Conservation (phyloP, 495 filamentous ascomycete species). For the Astrocystis sublimbata region DNA sequence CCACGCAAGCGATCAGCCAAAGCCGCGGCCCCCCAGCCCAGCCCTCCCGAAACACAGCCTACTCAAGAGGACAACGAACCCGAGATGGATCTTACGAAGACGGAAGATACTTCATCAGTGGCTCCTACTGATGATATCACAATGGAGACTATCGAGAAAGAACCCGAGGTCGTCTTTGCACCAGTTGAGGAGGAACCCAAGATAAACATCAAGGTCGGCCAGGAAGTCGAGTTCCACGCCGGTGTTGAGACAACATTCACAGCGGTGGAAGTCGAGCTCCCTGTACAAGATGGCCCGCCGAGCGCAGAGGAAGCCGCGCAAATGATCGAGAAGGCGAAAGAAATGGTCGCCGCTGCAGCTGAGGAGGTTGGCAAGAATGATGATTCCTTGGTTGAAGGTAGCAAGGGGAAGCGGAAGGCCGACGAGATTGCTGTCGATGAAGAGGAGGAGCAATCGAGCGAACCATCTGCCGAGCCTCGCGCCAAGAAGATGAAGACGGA, state of each 20-base stretch:
- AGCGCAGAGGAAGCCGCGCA: constrained; percentile 71
- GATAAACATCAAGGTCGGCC: constrained; percentile 69
- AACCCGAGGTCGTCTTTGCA: constrained; percentile 45
- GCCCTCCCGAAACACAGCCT: constrained; percentile 24
- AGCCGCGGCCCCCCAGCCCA: constrained; percentile 50
- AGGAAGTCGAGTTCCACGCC: constrained; percentile 63
- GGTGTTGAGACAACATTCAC: constrained; percentile 70
- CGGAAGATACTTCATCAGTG: constrained; percentile 29
- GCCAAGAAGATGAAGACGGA: constrained; percentile 72
- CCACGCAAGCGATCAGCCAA: constrained; percentile 75
- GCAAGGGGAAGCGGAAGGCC: constrained; percentile 76
- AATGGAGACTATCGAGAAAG: constrained; percentile 45
- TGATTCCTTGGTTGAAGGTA: constrained; percentile 38
- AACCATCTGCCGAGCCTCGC: constrained; percentile 57
- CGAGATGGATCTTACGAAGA: constrained; percentile 32
- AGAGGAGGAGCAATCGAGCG: constrained; percentile 42
- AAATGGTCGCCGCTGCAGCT: constrained; percentile 82
- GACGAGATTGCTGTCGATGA: constrained; percentile 62
- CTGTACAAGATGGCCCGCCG: constrained; percentile 59
- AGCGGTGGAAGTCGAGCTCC: constrained; percentile 74
- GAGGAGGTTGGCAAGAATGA: constrained; percentile 33
- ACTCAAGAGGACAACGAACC: constrained; percentile 37
- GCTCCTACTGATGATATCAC: constrained; percentile 35
- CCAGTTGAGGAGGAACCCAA: constrained; percentile 55
- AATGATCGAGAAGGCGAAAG: constrained; percentile 82